Percentiles rank a stretch among this genome's conserved stretches.
These are phyloP conservation scores for Trichocladium antarcticum DNA, from an alignment of 495 filamentous ascomycete species.

Conservation along the genomic window DNA sequence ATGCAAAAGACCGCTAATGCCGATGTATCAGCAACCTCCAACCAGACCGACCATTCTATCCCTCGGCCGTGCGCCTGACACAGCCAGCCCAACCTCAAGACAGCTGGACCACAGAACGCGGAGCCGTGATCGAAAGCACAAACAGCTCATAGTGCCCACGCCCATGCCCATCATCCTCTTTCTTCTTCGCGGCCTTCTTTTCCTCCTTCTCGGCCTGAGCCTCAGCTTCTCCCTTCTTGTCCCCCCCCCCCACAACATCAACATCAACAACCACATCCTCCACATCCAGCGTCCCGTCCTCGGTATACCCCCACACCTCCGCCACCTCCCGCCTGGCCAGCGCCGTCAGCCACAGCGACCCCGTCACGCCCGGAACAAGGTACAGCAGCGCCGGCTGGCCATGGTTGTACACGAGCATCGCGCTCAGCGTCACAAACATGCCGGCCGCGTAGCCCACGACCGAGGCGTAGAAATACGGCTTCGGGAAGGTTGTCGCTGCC, in stretches of 20 bases:
- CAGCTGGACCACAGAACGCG: neutral
- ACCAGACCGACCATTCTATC: no score
- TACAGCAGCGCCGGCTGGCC: conserved; percentile 90
- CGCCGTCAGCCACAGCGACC: conserved; percentile 71
- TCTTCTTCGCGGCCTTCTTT: conserved; percentile 1
- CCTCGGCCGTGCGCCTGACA: no score
- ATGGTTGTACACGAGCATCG: conserved; percentile 67
- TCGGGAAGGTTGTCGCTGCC: conserved; percentile 53
- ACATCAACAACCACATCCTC: conserved; percentile 37
- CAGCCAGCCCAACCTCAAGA: neutral
- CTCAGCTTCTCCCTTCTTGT: neutral
- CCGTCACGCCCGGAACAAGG: conserved; percentile 76
- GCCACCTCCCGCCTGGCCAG: conserved; percentile 53
- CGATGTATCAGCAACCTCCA: no score
- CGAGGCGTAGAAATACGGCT: conserved; percentile 76
- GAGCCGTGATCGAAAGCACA: conserved; percentile 21
- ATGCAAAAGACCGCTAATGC: no score
- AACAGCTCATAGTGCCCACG: conserved; percentile 17
- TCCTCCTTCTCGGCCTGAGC: neutral
- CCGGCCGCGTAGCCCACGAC: conserved; percentile 68
- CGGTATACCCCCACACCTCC: conserved; percentile 72
- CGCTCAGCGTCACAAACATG: conserved; percentile 64
- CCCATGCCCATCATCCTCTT: neutral
- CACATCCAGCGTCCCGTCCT: conserved; percentile 48
- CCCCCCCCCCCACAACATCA: conserved; percentile 7